Evolutionary conservation across 2,329 filamentous ascomycete species (phyloP).

Genomic region (Trematosphaeria pertusa): DNA sequence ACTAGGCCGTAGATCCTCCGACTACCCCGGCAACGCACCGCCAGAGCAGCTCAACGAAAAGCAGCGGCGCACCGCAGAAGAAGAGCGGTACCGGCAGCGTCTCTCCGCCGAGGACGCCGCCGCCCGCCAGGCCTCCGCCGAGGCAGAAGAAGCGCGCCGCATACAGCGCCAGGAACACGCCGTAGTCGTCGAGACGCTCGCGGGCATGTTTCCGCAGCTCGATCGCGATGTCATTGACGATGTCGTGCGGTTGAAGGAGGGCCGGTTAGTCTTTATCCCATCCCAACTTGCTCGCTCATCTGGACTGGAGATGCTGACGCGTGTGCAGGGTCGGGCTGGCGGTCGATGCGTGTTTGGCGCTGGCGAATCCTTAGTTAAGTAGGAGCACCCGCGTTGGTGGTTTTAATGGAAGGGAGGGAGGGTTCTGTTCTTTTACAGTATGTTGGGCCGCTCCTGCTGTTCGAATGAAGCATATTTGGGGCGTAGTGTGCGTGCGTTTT

Average conservation of each 20-base stretch:
- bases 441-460: too few species aligned
- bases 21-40: slow-evolving; percentile 25
- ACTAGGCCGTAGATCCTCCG: slow-evolving; percentile 52
- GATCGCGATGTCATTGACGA: slow-evolving; percentile 96
- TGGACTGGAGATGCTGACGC: neutral
- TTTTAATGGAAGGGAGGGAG: too few species aligned
- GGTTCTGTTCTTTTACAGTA: too few species aligned
- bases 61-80: slow-evolving; percentile 33
- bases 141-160: slow-evolving; percentile 83
- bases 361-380: slow-evolving; percentile 50
- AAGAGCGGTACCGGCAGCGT: slow-evolving; percentile 33
- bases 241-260: slow-evolving; percentile 94
- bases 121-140: slow-evolving; percentile 87
- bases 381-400: too few species aligned
- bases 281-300: neutral
- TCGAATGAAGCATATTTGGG: too few species aligned
- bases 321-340: slow-evolving; percentile 51
- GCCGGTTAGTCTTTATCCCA: slow-evolving; percentile 70
- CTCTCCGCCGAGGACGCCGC: slow-evolving; percentile 85
- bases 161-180: slow-evolving; percentile 85
- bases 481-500: too few species aligned
- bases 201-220: slow-evolving; percentile 95
- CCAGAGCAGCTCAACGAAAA: slow-evolving; percentile 21
- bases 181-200: slow-evolving; percentile 90
- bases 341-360: slow-evolving; percentile 57